phyloP scores from a whole-genome alignment of 2,329 filamentous ascomycete genomes.

The Escovopsis weberi region DNA sequence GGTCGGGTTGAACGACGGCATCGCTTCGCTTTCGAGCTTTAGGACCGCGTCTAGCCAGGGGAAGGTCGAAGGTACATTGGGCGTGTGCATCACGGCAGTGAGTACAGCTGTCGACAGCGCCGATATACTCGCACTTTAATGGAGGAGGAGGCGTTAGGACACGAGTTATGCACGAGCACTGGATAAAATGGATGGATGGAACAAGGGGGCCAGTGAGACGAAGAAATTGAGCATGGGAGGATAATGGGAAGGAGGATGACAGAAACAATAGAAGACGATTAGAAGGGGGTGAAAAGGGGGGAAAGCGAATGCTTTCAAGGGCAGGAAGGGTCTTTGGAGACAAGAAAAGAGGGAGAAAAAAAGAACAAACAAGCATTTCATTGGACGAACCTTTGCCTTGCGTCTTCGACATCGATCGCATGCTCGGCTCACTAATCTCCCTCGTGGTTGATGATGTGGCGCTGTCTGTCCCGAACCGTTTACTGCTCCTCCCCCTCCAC shows the following conservation, averaged over 20 bases:
- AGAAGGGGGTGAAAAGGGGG: not conserved
- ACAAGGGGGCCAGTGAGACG: conserved; percentile 1
- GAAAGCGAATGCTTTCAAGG: not conserved
- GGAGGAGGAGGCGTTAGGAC: conserved; percentile 1
- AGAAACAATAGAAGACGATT: not conserved
- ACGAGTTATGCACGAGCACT: conserved; percentile 1
- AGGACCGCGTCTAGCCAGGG: conserved; percentile 23
- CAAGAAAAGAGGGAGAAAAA: not conserved
- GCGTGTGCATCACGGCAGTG: conserved; percentile 19
- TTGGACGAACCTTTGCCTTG: conserved; percentile 19
- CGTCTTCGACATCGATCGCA: conserved; percentile 23
- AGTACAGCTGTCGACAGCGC: conserved; percentile 13
- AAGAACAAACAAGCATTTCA: not conserved
- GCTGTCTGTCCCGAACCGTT: not conserved
- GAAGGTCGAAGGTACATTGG: conserved; percentile 23
- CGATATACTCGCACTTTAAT: conserved; percentile 15
- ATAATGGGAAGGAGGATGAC: not conserved
- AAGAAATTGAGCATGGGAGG: not conserved
- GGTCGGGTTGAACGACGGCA: conserved; percentile 6
- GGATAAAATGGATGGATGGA: not conserved
- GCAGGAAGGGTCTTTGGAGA: not conserved
- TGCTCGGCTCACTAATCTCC: conserved; percentile 12
- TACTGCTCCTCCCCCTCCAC: not conserved
- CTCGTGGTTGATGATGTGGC: conserved; percentile 4
- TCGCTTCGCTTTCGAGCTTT: conserved; percentile 16